Evolutionary conservation across 352 stramenopile genomes (phyloP), one percentile per base, ranked within the genome.

Genomic region (Elongisporangium undulatum): DNA sequence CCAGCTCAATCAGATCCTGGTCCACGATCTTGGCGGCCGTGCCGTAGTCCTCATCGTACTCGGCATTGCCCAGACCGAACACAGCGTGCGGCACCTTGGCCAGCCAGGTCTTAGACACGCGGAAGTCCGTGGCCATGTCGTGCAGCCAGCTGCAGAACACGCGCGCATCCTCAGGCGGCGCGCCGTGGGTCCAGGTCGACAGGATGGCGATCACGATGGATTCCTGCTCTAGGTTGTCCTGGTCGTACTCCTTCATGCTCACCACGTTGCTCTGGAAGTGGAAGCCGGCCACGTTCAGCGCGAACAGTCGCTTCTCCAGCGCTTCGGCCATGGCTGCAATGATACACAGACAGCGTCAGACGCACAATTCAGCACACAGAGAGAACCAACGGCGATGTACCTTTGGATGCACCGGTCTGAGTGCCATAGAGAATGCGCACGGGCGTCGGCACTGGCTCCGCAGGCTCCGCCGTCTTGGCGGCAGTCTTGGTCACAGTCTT

Each of bases 191-290:
- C 85, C 86, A 97, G 20, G 89, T 97, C 20, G 87, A 93, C 62
- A 96, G 61, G 53, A 97, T 78, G 1, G 82, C 82, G 19, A 97
- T 76, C 49, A 96, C 83, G 48, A 96, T 82, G 22, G 65, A 51
- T 49, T 97, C 88, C 24, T 94, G 82, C 79, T 96, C 89, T 45
- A 96, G 65, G 62, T 96, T 94, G 71, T 96, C 88, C 59, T 92
- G 85, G 51, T 94, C 86, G 58, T 93, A 94, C 61, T 95, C 85
- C 59, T 93, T 91, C 79, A 94, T 90, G 74, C 64, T 92, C 58
- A 91, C 80, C n/a, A 94, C 77, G 29, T 73, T 90, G 20, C 78
- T 89, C 61, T 92, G 82, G 66, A 92, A 91, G 60, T 90, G 78
- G 67, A 93, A 90, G 49, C 83, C 83, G 0, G 80, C 66, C 10